Evolutionary conservation across 768 basidiomycete genomes (phyloP), one percentile per base, ranked within the genome.

Genomic region (Naematelia encephala): DNA sequence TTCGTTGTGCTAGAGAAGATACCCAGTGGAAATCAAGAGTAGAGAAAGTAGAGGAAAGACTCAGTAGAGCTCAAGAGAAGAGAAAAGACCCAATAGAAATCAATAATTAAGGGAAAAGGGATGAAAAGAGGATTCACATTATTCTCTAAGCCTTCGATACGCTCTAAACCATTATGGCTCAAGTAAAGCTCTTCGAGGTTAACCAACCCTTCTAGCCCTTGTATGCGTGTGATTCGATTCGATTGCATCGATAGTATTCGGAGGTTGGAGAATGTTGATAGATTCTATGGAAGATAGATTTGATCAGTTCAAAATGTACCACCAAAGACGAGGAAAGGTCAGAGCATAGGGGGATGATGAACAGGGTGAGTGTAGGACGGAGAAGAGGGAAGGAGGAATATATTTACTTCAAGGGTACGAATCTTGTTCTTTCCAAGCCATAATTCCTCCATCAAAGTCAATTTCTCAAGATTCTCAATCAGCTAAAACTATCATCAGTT

Each of bases 371-470:
- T 39, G 19, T 49, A 45, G 28, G 54, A 23, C 22, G 30, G 11
- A 55, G 16, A 51, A 50, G 16, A 51, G 16, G 4, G 29, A 50
- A 21, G 42, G 21, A 11, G 26, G 11, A 42, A 21, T 44, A 50
- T 14, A 53, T 70, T 43, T 63, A 90, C 90, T 82, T 93, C 88
- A 3, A 99, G 82, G 74, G 84, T 86, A 4, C 86, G 75, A 58
- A 99, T 90, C 80, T 97, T 99, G 76, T 99, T 99, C 82, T 99
- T 99, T 5, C 96, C 96, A 2, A 98, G 79, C 91, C 94, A 98
- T 2, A 99, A 80, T 68, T 97, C 92, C 65, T 92, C 90, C 10
- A 99, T 80, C 64, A 87, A 89, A 0, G 86, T 83, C 39, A 96
- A 79, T 1, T 83, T 81, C 11, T 90, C 89, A 2, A 98, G 77